Base-by-base conservation (phyloP, 2,329 filamentous ascomycete species). In the Onygena corvina region DNA sequence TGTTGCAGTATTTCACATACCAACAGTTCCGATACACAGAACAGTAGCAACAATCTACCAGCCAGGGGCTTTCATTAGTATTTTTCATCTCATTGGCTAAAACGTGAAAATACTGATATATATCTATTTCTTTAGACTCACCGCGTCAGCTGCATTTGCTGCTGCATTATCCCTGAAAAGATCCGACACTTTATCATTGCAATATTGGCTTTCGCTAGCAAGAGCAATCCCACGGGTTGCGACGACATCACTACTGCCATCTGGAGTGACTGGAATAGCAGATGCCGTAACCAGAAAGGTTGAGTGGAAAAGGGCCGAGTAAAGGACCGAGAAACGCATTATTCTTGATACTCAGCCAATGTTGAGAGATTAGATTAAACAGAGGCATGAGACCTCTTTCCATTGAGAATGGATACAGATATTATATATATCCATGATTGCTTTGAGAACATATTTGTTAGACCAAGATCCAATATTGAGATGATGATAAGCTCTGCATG, bases 141-240 rank as follows among this genome's bases (percentile, higher is more conserved):
- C 72, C 38, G 84, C 83, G 66, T 90, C 85, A 1, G 82, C 84
- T 8, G 85, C 84, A 65, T 85, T 87, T 6, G 85, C 75, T 8
- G 79, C 79, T 38, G 1, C 0, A 23, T 40, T 40, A 4, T 70
- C 60, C 47, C 74, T 65, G 47, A 87, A 64, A 11, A 84, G 68
- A 34, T 83, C 73, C 18, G 76, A 74, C 1, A 84, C 84, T 57
- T 86, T 82, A 21, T 72, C 62, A 53, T 81, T 86, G 60, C 84
- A 89, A 54, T 83, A 74, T 3, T 70, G 64, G 57, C 75, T 80
- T 63, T 88, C 83, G 46, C 80, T 83, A 12, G 83, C 81, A 40
- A 40, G 21, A 11, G 18, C n/a, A 40, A 40, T 40, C 18, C 36
- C 36, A 25, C 36, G 36, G 36, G 9, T n/a, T 12, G 16, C 11